phyloP scores from a whole-genome alignment of 495 filamentous ascomycete genomes.

The Hamigera avellanea region DNA sequence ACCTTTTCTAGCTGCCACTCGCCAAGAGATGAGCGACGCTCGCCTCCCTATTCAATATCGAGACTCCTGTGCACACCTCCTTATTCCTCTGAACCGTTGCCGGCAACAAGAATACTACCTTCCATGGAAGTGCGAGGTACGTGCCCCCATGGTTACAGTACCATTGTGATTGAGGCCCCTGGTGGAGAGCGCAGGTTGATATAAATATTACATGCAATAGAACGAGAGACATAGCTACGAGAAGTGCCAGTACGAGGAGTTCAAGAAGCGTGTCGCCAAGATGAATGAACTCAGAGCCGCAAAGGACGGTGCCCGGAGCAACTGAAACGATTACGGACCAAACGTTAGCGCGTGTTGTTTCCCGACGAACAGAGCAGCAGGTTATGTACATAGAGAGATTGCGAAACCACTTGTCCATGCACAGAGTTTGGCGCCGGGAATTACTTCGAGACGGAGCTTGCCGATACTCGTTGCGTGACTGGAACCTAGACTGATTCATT shows the following conservation, averaged over 20 bases:
- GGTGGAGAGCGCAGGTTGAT: neutral
- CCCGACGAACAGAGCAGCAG: conserved; percentile 16
- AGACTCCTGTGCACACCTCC: conserved; percentile 85
- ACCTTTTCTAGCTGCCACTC: conserved; percentile 47
- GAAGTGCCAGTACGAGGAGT: conserved; percentile 97
- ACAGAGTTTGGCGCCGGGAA: conserved; percentile 28
- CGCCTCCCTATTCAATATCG: conserved; percentile 81
- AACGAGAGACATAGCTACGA: conserved; percentile 94
- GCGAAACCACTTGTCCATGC: conserved; percentile 27
- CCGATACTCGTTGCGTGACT: conserved; percentile 4
- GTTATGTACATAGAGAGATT: conserved; percentile 37
- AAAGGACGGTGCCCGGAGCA: conserved; percentile 81
- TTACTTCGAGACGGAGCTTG: conserved; percentile 8
- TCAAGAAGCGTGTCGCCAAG: conserved; percentile 96
- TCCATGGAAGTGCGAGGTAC: conserved; percentile 96
- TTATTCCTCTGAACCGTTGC: conserved; percentile 93
- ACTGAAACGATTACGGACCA: conserved; percentile 38
- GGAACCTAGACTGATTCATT: neutral
- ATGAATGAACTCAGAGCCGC: conserved; percentile 90
- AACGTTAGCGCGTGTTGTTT: conserved; percentile 10
- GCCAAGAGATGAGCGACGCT: conserved; percentile 87
- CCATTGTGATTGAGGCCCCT: neutral
- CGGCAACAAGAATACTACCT: conserved; percentile 85
- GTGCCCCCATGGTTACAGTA: conserved; percentile 11
- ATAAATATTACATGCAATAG: conserved; percentile 28